phyloP scores from a whole-genome alignment of 257 asterid genomes.

The Lycium ferocissimum region DNA sequence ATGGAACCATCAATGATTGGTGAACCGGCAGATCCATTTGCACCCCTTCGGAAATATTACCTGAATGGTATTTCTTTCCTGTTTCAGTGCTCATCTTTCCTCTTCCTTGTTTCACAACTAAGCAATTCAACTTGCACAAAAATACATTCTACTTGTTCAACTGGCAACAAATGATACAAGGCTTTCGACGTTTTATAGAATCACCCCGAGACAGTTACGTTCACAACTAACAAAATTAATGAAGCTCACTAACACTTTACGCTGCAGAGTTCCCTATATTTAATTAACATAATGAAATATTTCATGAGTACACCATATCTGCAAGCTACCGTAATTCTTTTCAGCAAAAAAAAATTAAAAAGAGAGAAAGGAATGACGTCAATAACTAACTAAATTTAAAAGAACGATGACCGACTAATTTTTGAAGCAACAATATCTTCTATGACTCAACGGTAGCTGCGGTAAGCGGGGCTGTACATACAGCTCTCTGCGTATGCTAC shows the following conservation, averaged over 20 bases:
- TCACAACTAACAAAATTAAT: not conserved
- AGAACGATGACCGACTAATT: not conserved
- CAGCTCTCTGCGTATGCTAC: slow-evolving; percentile 81
- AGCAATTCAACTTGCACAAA: too few relatives aligned
- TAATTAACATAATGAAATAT: not conserved
- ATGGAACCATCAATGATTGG: too few relatives aligned
- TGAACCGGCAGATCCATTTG: too few relatives aligned
- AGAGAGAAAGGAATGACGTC: not conserved
- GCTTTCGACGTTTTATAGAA: slow-evolving; percentile 1
- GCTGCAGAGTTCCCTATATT: slow-evolving; percentile 10
- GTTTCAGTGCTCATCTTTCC: not conserved
- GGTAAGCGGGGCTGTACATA: slow-evolving; percentile 91
- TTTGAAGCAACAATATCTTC: not conserved
- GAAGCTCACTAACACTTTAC: not conserved
- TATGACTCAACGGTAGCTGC: slow-evolving; percentile 67
- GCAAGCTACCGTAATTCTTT: slow-evolving; percentile 26
- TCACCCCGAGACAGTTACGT: not conserved
- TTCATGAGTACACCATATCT: slow-evolving; percentile 7
- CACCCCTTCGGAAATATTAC: too few relatives aligned
- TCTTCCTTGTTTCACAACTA: not conserved
- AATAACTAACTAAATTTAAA: slow-evolving; percentile 19
- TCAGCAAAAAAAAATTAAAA: not conserved
- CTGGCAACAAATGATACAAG: not conserved
- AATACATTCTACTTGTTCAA: not conserved
- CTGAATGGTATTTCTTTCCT: not conserved